phyloP scores from a whole-genome alignment of 1,284 basidiomycete species.

The Vanrija humicola region DNA sequence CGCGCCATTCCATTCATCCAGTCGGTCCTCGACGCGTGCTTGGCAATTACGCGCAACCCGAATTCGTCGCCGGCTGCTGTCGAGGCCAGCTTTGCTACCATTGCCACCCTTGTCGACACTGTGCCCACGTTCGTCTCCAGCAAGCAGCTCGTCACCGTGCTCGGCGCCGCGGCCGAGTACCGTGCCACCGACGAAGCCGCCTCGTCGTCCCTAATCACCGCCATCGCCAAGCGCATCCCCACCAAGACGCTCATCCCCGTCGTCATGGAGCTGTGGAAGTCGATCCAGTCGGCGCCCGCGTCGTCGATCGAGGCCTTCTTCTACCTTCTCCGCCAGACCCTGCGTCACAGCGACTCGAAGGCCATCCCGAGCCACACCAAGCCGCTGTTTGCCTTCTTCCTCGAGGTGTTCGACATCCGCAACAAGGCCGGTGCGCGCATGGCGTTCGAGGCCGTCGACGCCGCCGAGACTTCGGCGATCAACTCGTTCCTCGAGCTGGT shows the following conservation, averaged over 20 bases:
- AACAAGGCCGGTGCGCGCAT: slow-evolving; percentile 37
- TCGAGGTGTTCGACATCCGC: slow-evolving; percentile 70
- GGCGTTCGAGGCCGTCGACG: slow-evolving; percentile 33
- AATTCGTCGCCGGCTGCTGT: slow-evolving; percentile 14
- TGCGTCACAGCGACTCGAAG: slow-evolving; percentile 63
- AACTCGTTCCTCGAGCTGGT: slow-evolving; percentile 81
- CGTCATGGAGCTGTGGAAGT: slow-evolving; percentile 52
- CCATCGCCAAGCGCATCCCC: slow-evolving; percentile 65
- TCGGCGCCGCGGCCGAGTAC: slow-evolving; percentile 38
- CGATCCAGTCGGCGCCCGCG: slow-evolving; percentile 25
- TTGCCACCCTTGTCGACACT: slow-evolving; percentile 38
- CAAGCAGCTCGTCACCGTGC: slow-evolving; percentile 48
- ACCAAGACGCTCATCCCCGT: slow-evolving; percentile 64
- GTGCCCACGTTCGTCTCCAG: slow-evolving; percentile 50
- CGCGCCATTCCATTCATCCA: slow-evolving; percentile 78
- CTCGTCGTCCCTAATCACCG: slow-evolving; percentile 49
- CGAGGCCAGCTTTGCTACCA: slow-evolving; percentile 27
- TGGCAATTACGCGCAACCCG: slow-evolving; percentile 52
- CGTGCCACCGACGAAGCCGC: slow-evolving; percentile 22
- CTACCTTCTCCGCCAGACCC: slow-evolving; percentile 60
- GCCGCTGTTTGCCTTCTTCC: slow-evolving; percentile 71
- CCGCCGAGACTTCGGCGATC: slow-evolving; percentile 53
- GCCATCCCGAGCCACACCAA: slow-evolving; percentile 69
- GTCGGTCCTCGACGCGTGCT: slow-evolving; percentile 61
- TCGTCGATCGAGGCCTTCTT: slow-evolving; percentile 56